Conservation (phyloP, 2,329 filamentous ascomycete species). For the Exophiala lecanii-corni region DNA sequence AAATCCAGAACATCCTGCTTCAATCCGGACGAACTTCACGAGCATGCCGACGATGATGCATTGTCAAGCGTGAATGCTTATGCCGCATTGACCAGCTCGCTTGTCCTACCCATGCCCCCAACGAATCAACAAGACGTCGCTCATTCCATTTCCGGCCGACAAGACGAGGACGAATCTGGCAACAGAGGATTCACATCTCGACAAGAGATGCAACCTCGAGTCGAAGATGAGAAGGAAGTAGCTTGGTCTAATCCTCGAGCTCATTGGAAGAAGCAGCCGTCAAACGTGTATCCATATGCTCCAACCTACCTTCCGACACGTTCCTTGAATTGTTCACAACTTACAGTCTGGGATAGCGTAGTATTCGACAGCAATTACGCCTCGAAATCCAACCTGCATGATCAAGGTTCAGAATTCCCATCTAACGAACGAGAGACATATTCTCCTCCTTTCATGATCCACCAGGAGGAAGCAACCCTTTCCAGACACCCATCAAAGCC, state of each 20-base stretch:
- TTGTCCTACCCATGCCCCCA: neutral
- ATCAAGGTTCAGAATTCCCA: too few relatives aligned
- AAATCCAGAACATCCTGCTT: neutral
- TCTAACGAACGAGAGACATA: too few relatives aligned
- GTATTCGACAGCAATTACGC: neutral
- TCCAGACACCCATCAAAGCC: too few relatives aligned
- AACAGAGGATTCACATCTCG: too few relatives aligned
- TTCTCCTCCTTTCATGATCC: too few relatives aligned
- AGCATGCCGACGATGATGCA: neutral
- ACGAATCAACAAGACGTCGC: neutral
- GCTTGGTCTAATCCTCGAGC: neutral
- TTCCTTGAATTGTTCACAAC: neutral
- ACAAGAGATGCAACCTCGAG: neutral
- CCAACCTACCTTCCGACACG: neutral
- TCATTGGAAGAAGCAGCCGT: neutral
- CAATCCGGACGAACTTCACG: neutral
- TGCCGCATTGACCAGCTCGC: neutral
- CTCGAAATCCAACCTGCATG: neutral
- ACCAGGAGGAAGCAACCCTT: too few relatives aligned
- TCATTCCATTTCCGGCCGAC: neutral
- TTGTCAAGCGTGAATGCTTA: neutral
- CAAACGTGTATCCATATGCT: neutral
- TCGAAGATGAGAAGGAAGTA: neutral
- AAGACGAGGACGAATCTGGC: too few relatives aligned
- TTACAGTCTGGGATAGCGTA: conserved; percentile 1